A percentile compares a stretch with the other conserved stretches of the same genome.
Conservation (phyloP, 2,329 filamentous ascomycete species). For the Hymenoscyphus salicellus region DNA sequence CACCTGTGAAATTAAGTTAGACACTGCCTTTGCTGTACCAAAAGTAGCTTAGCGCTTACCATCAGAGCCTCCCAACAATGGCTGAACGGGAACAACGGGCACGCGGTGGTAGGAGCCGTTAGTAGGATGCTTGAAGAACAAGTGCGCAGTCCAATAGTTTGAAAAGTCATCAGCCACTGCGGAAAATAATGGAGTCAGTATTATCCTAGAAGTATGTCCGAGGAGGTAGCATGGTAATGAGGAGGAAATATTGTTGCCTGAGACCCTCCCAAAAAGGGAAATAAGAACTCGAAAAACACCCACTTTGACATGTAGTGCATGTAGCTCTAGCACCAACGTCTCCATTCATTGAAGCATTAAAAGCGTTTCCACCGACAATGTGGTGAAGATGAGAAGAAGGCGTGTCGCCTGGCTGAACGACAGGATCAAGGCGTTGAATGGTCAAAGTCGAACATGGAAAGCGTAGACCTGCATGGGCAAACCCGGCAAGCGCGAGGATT, state of each 20-base stretch:
- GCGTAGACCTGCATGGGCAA: constrained; percentile 18
- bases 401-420: constrained; percentile 18
- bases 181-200: no score
- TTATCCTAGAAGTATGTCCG: no score
- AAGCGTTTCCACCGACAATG: constrained; percentile 22
- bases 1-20: neutral
- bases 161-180: constrained; percentile 7
- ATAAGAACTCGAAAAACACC: no score
- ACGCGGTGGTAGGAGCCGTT: constrained; percentile 23
- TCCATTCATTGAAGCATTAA: constrained; percentile 20
- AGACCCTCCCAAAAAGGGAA: no score
- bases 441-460: constrained; percentile 22
- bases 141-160: constrained; percentile 35
- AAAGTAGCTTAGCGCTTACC: neutral
- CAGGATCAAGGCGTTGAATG: constrained; percentile 21
- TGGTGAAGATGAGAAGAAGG: constrained; percentile 22
- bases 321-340: constrained; percentile 18
- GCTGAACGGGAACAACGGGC: constrained; percentile 13
- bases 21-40: neutral
- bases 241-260: no score
- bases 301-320: constrained; percentile 24
- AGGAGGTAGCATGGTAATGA: no score
- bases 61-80: constrained; percentile 13
- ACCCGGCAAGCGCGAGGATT: constrained; percentile 11
- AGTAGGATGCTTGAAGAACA: constrained; percentile 22